Conservation (phyloP, 163 green algal genomes). For the Coccomyxa subellipsoidea region DNA sequence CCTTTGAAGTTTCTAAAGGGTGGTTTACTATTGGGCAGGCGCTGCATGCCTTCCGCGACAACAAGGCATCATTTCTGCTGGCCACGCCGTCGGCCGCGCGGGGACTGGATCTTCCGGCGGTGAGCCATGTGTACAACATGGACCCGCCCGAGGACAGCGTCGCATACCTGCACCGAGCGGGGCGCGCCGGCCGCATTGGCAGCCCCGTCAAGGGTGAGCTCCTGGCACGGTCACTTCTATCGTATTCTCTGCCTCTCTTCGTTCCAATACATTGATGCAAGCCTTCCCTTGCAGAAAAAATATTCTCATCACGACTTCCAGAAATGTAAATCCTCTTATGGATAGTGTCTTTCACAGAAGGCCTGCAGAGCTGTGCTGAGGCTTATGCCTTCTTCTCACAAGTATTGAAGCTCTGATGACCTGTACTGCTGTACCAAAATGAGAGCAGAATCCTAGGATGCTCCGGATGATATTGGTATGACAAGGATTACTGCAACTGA, state of each 20-base stretch:
- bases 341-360: background rate
- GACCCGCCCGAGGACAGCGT: conserved; percentile 48
- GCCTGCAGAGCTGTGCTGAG: background rate
- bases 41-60: conserved; percentile 73
- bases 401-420: background rate
- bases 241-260: background rate
- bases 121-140: conserved; percentile 81
- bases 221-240: background rate
- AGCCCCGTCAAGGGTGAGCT: conserved; percentile 16
- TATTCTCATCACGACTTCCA: background rate
- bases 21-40: too few relatives aligned
- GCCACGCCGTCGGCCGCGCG: conserved; percentile 59
- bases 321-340: background rate
- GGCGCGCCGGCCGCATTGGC: conserved; percentile 68
- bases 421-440: too few relatives aligned
- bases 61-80: conserved; percentile 65
- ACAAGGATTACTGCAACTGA: too few relatives aligned
- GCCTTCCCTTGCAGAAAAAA: background rate
- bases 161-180: conserved; percentile 78
- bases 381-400: background rate
- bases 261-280: background rate
- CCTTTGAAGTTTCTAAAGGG: too few relatives aligned
- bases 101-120: conserved; percentile 79
- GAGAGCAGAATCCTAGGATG: too few relatives aligned
- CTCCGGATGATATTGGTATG: too few relatives aligned